These are phyloP conservation scores for Scedosporium apiospermum DNA, from an alignment of 2,329 filamentous ascomycete species.

Conservation along the genomic window DNA sequence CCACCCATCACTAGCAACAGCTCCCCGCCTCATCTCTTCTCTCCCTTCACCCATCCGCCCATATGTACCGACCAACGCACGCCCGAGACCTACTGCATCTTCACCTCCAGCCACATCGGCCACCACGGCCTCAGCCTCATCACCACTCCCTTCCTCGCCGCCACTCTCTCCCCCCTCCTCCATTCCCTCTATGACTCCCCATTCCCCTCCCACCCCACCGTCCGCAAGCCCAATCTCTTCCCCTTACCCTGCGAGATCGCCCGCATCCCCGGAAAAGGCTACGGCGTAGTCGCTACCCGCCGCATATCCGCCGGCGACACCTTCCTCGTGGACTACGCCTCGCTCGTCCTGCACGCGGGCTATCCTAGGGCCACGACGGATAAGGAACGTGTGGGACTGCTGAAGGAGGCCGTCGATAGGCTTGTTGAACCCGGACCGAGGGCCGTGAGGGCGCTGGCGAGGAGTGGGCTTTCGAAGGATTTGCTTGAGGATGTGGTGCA, in stretches of 20 bases:
- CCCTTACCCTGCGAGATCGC: background rate
- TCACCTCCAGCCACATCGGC: background rate
- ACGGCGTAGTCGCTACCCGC: conserved; percentile 6
- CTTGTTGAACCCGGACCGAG: conserved; percentile 1
- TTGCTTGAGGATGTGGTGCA: conserved; percentile 5
- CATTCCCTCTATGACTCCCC: background rate
- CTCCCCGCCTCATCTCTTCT: too few species aligned
- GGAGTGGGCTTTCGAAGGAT: background rate
- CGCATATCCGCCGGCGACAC: conserved; percentile 4
- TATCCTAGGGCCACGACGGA: background rate
- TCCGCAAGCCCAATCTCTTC: background rate
- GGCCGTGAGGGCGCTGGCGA: background rate
- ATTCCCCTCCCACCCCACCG: background rate
- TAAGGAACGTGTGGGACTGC: background rate
- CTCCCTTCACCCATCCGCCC: background rate
- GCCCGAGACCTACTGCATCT: background rate
- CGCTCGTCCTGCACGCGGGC: background rate
- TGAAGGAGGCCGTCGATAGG: background rate
- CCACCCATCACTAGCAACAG: background rate
- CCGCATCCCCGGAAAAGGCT: conserved; percentile 5
- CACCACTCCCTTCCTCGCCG: conserved; percentile 41
- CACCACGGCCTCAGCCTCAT: conserved; percentile 35
- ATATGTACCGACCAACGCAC: background rate
- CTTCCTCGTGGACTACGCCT: conserved; percentile 3
- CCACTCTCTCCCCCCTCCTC: background rate